A percentile compares a stretch with the other conserved stretches of the same genome.
Evolutionary conservation across 495 filamentous ascomycete species (phyloP).

Genomic region (Usnea hakonensis): DNA sequence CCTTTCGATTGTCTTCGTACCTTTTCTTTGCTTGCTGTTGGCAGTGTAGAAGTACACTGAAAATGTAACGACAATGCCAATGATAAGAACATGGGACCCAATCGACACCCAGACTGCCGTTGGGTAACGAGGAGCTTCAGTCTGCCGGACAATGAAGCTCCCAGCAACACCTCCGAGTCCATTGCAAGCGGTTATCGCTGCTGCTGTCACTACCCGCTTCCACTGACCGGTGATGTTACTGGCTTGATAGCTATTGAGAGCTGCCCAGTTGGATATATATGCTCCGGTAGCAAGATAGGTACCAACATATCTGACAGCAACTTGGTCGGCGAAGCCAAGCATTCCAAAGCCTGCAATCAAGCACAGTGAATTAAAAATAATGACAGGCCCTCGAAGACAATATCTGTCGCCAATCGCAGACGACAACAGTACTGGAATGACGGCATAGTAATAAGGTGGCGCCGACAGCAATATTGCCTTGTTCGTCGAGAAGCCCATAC

Average conservation of each 20-base stretch:
- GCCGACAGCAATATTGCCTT: conserved; percentile 63
- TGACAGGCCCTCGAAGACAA: conserved; percentile 57
- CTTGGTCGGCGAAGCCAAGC: conserved; percentile 61
- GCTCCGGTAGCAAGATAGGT: conserved; percentile 70
- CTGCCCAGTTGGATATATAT: conserved; percentile 75
- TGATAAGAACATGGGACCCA: conserved; percentile 61
- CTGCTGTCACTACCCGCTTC: conserved; percentile 67
- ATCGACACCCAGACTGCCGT: conserved; percentile 70
- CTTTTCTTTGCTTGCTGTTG: conserved; percentile 45
- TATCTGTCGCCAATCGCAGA: conserved; percentile 61
- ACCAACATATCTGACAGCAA: conserved; percentile 64
- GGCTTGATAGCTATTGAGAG: conserved; percentile 63
- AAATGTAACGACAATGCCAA: conserved; percentile 52
- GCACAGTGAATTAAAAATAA: conserved; percentile 64
- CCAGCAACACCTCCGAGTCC: conserved; percentile 71
- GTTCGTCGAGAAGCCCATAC: conserved; percentile 62
- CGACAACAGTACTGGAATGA: conserved; percentile 61
- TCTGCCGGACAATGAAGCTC: conserved; percentile 61
- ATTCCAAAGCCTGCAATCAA: conserved; percentile 68
- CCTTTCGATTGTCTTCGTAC: conserved; percentile 46
- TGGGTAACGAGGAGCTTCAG: conserved; percentile 59
- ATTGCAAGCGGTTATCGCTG: conserved; percentile 61
- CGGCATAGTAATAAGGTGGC: conserved; percentile 70
- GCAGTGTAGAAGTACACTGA: conserved; percentile 53
- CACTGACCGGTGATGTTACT: conserved; percentile 69